Evolutionary conservation across 2,329 filamentous ascomycete species (phyloP), one percentile per base, ranked within the genome.

Genomic region (Parascedosporium putredinis): DNA sequence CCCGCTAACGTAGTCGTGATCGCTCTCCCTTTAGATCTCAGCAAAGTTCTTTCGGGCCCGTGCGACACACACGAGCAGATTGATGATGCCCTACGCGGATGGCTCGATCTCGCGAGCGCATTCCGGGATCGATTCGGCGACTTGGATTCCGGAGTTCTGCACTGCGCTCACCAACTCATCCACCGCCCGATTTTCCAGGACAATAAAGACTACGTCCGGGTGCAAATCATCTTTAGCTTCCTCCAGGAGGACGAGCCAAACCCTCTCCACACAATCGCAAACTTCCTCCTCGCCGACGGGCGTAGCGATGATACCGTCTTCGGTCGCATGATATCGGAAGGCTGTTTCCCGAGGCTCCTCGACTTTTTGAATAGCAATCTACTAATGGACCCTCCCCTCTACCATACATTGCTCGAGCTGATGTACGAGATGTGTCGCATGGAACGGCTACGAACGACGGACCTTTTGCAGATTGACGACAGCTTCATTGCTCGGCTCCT

Each of bases 371-470:
- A 83, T 60, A 74, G 71, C 40, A 76, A 77, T 54, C 75, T 74
- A 55, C 76, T 83, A 34, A 72, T 80, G 43, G 84, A 90, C 60
- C 74, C 79, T 22, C 75, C 79, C 48, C 72, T 97, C 53, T 88
- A 96, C 67, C 81, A 85, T 31, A 69, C 93, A 54, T 72, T 97
- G 48, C 74, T 98, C 59, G 86, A 96, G 65, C 71, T 98, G 51
- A 76, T 96, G 62, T 98, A 95, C 67, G 93, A 97, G 71, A 96
- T 96, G 86, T 90, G 88, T 42, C 79, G 94, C 53, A 88, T 97
- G 63, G 89, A 97, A 66, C 79, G 83, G 54, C 70, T 98, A 52
- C 83, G 78, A 50, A 69, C 76, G 53, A 81, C 88, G 56, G 91
- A 98, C 62, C 68, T 98, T 55, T 59, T 78, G 67, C 87, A 79